Evolutionary conservation across 1,139 yeast genomes (phyloP).

Genomic region (Hyphopichia khmerensis): DNA sequence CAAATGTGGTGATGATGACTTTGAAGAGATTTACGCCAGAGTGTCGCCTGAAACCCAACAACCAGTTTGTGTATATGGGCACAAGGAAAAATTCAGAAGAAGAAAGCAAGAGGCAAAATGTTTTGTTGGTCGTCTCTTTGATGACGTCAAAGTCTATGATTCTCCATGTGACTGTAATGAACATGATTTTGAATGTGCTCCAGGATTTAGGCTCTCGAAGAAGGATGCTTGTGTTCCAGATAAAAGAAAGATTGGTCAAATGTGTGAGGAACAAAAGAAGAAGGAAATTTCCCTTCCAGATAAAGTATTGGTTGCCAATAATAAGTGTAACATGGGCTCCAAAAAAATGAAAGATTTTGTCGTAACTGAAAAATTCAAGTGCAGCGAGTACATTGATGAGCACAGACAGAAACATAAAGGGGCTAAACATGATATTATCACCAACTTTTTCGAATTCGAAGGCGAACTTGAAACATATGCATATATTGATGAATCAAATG

Average conservation of each 20-base stretch:
- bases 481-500: conserved; percentile 49
- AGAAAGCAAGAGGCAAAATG: conserved; percentile 72
- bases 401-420: conserved; percentile 26
- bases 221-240: conserved; percentile 60
- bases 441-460: conserved; percentile 26
- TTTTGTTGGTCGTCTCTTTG: conserved; percentile 58
- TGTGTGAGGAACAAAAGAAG: conserved; percentile 22
- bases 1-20: conserved; percentile 54
- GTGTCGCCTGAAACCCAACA: conserved; percentile 39
- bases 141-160: conserved; percentile 55
- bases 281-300: conserved; percentile 29
- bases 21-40: conserved; percentile 70
- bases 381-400: conserved; percentile 31
- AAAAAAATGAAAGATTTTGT: conserved; percentile 26
- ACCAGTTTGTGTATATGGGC: conserved; percentile 74
- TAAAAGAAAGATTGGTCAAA: conserved; percentile 21
- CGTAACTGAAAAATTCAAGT: conserved; percentile 24
- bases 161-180: conserved; percentile 67
- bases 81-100: conserved; percentile 61
- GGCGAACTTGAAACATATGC: conserved; percentile 54
- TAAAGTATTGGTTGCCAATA: conserved; percentile 48
- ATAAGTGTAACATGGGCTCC: conserved; percentile 42
- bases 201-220: conserved; percentile 47
- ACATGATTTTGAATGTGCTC: conserved; percentile 72
- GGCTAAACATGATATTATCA: conserved; percentile 18